Base-by-base conservation (phyloP, 2,329 filamentous ascomycete species). In the Hymenoscyphus scutula region DNA sequence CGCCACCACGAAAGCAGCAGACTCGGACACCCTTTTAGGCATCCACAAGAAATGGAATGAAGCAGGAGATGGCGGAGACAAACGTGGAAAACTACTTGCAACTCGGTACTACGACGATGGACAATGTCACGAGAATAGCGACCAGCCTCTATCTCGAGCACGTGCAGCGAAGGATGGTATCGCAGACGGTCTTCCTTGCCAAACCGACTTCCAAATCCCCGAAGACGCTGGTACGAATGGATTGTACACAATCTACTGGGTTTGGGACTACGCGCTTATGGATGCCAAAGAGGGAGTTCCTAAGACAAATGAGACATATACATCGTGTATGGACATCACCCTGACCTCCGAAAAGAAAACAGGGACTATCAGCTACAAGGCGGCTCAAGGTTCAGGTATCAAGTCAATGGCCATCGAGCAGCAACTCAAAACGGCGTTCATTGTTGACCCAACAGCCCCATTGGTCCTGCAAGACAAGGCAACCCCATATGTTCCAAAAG, bases 231-330 rank as follows among this genome's bases (percentile, higher is more conserved):
- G 82, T n/a, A 75, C 80, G 10, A 86, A 86, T 53, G 83, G 87
- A 32, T 82, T 82, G 30, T 91, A 93, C 74, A 94, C 92, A 2
- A 77, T 97, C 58, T 96, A 97, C 80, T 98, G 94, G 94, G 89
- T 97, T 54, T 98, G 95, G 95, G 89, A 96, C 76, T 99, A 92
- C 91, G 88, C 89, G 2, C 88, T 85, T 15, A 79, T 86, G 72
- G 76, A 78, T 70, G 70, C 6, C 63, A 74, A 8, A 71, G 74
- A 71, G 45, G 75, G 74, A 65, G 77, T 75, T 64, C 76, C 82
- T 10, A 77, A 77, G 65, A 82, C 81, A 65, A 79, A 82, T 66
- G 81, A 87, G 72, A 84, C 80, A 69, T 87, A 87, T 73, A 85
- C 81, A 4, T 81, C 81, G 23, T 87, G 84, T 67, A 82, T 79